Base-by-base conservation (phyloP, 176 grass and related monocot genomes). In the Stipa capillata region DNA sequence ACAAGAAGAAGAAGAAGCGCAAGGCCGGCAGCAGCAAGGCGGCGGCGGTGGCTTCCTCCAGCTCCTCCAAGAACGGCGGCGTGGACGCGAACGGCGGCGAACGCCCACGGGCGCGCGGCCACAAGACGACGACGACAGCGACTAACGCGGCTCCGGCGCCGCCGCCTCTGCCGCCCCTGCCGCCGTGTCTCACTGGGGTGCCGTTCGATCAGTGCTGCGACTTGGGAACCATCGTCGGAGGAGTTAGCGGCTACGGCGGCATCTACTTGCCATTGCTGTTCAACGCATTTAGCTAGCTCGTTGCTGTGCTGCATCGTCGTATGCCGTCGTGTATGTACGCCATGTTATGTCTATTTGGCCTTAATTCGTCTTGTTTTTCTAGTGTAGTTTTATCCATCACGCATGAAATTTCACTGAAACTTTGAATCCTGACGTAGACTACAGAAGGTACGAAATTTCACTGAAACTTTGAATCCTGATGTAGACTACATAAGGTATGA, bases 1-100 rank as follows among this genome's bases (percentile, higher is more conserved):
- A 54, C 79, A 50, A 74, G 47, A 85, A 58, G 18, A 93, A 89
- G 80, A 90, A 91, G 43, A 88, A 76, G 45, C 64, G 66, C 45
- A 82, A 73, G 44, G 79, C 35, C 23, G 52, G 33, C 65, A 72
- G 36, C 79, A 43, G 13, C 52, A 76, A 18, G 13, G 20, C 6
- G 16, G 34, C 34, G 4, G 4, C 83, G n/a, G n/a, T n/a, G n/a
- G n/a, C n/a, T n/a, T n/a, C n/a, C 67, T 18, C 82, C n/a, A n/a
- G n/a, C 51, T 4, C 51, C 51, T 14, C 32, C 28, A 80, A 52
- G 57, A 24, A 49, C 25, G 27, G 33, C 5, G 37, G 2, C 29
- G 42, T 7, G 1, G 64, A 29, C 33, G 17, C 73, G 5, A 42
- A 42, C 21, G 29, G 16, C 1, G 43, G 31, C 40, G 60, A 5